Evolutionary conservation across 2,329 filamentous ascomycete genomes (phyloP), one percentile per base, ranked within the genome.

Genomic region (Colletotrichum magnum): DNA sequence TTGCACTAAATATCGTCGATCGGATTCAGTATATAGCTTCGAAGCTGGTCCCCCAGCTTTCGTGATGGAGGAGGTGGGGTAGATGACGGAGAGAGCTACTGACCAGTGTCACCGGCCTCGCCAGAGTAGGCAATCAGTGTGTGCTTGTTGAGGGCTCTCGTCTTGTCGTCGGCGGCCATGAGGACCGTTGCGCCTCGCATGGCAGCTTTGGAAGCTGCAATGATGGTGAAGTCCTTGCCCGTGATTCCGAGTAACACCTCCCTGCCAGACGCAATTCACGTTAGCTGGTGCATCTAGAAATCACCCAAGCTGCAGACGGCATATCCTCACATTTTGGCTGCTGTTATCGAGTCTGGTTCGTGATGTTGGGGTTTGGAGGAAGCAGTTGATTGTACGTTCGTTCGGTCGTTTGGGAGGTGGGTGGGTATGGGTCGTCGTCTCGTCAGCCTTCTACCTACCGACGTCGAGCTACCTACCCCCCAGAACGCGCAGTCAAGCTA

Each of bases 211-310:
- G 95, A 98, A 77, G 96, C 94, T 77, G 94, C 96, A 81, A 99
- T 91, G 88, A 99, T 91, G 85, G 95, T 97, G 83, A 98, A 99
- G 89, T 99, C 97, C 88, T 97, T 97, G 86, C 96, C 97, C 70
- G 95, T 98, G 82, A 99, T 97, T 79, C 96, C 96, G 76, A 99
- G 89, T 80, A 99, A 89, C 81, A 98, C 94, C 90, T 99, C 96
- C 96, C 95, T 98, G 70, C 21, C 58, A 45, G 48, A 52, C 56
- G 51, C 51, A 47, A 51, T 60, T 24, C 32, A 50, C 13, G 43
- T 70, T 62, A 74, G 70, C 67, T 72, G 57, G 58, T 70, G 69
- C 70, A 43, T 70, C 48, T 56, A 51, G 43, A 43, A 51, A 51
- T 21, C 5, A 24, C 10, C 13, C 5, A 13, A 43, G 56, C 53